Percentiles rank a stretch among this genome's conserved stretches.
Conservation (phyloP, 805 yeast species). For the Wickerhamomyces bovis region DNA sequence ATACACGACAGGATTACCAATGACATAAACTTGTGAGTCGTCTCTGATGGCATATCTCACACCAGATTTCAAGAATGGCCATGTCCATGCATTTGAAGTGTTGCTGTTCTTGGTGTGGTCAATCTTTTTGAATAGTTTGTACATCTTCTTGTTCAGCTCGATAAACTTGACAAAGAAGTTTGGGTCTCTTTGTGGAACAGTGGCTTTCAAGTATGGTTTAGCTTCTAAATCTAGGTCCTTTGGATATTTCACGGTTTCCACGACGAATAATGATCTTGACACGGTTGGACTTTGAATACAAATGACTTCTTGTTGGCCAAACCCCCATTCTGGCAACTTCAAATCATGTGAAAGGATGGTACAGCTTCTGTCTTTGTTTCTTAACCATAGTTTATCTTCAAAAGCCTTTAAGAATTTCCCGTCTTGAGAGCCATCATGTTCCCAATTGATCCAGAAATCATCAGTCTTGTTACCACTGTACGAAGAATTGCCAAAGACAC, state of each 20-base stretch:
- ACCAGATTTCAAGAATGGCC: constrained; percentile 62
- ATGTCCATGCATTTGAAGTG: constrained; percentile 43
- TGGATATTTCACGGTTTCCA: constrained; percentile 50
- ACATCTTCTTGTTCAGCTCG: constrained; percentile 17
- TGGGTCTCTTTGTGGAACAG: constrained; percentile 19
- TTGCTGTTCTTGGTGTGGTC: constrained; percentile 19
- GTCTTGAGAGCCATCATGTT: constrained; percentile 17
- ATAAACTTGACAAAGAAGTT: constrained; percentile 15
- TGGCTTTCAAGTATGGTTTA: constrained; percentile 15
- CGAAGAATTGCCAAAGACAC: constrained; percentile 59
- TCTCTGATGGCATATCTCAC: constrained; percentile 47
- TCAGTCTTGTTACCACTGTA: constrained; percentile 64
- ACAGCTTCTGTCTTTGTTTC: constrained; percentile 65
- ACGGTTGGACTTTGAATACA: constrained; percentile 72
- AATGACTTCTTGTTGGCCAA: constrained; percentile 79
- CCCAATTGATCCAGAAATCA: constrained; percentile 47
- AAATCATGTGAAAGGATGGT: constrained; percentile 65
- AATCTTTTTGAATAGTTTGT: constrained; percentile 13
- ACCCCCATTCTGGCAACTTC: constrained; percentile 80
- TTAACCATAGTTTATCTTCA: constrained; percentile 63
- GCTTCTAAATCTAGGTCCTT: constrained; percentile 21
- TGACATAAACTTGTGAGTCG: constrained; percentile 42
- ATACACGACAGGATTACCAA: constrained; percentile 62
- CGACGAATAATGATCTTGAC: constrained; percentile 64
- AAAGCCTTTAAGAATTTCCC: constrained; percentile 30